Conservation (phyloP, 805 yeast species). For the Wickerhamomyces bisporus region DNA sequence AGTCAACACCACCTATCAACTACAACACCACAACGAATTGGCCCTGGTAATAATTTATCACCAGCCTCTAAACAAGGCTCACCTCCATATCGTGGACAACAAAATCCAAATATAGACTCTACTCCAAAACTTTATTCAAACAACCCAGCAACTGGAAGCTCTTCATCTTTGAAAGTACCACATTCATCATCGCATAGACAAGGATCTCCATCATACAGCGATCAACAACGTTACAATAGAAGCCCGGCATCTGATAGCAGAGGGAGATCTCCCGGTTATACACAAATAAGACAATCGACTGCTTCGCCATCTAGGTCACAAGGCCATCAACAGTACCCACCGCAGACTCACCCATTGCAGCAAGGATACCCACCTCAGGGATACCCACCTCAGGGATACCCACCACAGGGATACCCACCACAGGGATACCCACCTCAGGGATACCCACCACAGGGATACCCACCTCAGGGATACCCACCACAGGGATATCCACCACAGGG, state of each 20-base stretch:
- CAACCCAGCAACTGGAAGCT: neutral
- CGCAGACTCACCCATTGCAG: slow-evolving; percentile 19
- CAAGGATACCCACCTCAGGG: slow-evolving; percentile 10
- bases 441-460: slow-evolving; percentile 22
- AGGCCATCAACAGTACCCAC: slow-evolving; percentile 11
- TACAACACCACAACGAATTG: too few relatives aligned
- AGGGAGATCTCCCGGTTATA: neutral
- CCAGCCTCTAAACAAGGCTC: too few relatives aligned
- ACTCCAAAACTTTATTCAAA: neutral
- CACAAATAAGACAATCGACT: slow-evolving; percentile 4
- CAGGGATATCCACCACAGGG: slow-evolving; percentile 9
- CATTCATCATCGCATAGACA: neutral
- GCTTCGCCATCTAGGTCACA: slow-evolving; percentile 14
- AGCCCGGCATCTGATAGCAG: too few relatives aligned
- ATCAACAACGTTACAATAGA: neutral
- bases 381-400: slow-evolving; percentile 14
- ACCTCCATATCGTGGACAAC: too few relatives aligned
- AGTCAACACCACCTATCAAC: too few relatives aligned
- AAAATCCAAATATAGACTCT: too few relatives aligned
- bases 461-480: slow-evolving; percentile 21
- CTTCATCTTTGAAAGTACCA: neutral
- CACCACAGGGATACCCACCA: slow-evolving; percentile 12
- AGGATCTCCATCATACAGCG: neutral
- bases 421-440: slow-evolving; percentile 21
- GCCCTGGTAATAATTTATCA: too few relatives aligned